Percentiles rank a stretch among this genome's conserved stretches.
phyloP scores from a whole-genome alignment of 1,139 yeast genomes.

The Candida albicans region DNA sequence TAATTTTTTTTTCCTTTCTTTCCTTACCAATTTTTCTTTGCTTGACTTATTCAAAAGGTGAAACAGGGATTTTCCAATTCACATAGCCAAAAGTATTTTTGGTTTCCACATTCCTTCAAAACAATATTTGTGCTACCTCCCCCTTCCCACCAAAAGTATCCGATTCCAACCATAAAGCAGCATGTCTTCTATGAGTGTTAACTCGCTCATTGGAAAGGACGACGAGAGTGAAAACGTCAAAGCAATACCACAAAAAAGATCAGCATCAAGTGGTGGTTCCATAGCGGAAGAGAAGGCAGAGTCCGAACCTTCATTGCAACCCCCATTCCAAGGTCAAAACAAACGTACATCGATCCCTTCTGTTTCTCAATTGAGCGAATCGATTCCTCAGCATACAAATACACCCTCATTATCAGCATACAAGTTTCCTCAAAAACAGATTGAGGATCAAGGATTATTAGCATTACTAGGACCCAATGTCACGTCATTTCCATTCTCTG shows the following conservation, averaged over 20 bases:
- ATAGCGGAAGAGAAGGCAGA: neutral
- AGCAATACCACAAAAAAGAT: conserved; percentile 5
- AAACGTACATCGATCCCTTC: conserved; percentile 8
- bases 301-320: conserved; percentile 1
- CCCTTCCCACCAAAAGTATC: conserved; percentile 1
- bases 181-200: conserved; percentile 17
- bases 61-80: no score
- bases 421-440: conserved; percentile 6
- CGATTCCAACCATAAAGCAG: neutral
- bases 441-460: conserved; percentile 20
- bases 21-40: no score
- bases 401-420: conserved; percentile 4
- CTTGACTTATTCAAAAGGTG: no score
- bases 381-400: conserved; percentile 3
- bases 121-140: neutral
- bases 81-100: no score
- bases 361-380: conserved; percentile 8
- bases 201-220: conserved; percentile 16
- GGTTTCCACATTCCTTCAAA: no score
- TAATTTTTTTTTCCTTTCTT: no score
- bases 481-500: conserved; percentile 59
- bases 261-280: neutral
- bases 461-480: conserved; percentile 55
- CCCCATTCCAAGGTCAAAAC: conserved; percentile 6
- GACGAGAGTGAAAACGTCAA: conserved; percentile 3